These are phyloP conservation scores for Pseudogymnoascus pannorum DNA, from an alignment of 2,329 filamentous ascomycete species.

Conservation along the genomic window DNA sequence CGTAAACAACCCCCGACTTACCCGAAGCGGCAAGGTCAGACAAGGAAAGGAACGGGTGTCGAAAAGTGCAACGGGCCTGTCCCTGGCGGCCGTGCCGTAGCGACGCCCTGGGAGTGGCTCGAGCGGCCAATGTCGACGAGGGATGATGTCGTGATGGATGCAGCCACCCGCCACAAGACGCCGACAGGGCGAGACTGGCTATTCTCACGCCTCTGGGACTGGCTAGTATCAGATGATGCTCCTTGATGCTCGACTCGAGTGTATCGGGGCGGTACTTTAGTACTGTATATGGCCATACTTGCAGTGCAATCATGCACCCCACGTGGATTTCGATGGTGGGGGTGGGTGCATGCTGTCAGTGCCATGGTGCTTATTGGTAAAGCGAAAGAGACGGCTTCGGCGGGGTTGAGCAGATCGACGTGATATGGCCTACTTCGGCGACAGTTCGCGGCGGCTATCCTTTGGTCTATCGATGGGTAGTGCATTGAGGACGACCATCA, in stretches of 20 bases:
- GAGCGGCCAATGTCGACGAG: not conserved
- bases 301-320: slow-evolving; percentile 4
- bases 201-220: not conserved
- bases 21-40: not conserved
- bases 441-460: not conserved
- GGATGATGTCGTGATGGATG: not conserved
- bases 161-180: not conserved
- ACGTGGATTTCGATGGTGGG: not conserved
- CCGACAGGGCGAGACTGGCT: not conserved
- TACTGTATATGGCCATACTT: not conserved
- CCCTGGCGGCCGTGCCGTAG: not conserved
- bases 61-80: not conserved
- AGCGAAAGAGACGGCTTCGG: not conserved
- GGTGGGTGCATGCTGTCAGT: slow-evolving; percentile 6
- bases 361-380: not conserved
- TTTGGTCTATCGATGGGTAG: not conserved
- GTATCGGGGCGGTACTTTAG: not conserved
- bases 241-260: not conserved
- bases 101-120: not conserved
- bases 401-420: not conserved
- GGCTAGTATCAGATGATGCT: not conserved
- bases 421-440: not conserved
- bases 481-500: not conserved
- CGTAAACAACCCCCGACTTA: slow-evolving; percentile 3
- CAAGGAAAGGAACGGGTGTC: not conserved